phyloP scores from a whole-genome alignment of 129 eudicot genomes.

The Flaveria trinervia region DNA sequence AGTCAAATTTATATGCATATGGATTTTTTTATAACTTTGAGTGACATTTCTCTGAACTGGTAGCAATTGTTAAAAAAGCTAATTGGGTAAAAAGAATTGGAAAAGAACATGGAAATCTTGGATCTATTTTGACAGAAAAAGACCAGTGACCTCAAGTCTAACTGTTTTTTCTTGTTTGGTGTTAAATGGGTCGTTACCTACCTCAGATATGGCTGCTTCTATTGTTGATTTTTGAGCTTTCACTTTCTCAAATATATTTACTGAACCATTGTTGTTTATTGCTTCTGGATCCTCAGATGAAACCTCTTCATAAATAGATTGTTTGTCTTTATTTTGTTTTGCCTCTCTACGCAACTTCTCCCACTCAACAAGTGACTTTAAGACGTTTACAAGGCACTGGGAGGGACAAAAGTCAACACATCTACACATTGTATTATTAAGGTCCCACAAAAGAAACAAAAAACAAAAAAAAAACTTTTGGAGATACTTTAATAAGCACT shows the following conservation, averaged over 20 bases:
- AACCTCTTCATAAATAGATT: constrained; percentile 38
- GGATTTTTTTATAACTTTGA: background rate
- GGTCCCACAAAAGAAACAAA: constrained; percentile 9
- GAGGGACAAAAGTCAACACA: constrained; percentile 20
- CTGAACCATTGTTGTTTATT: constrained; percentile 45
- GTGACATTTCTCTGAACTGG: background rate
- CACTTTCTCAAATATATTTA: constrained; percentile 71
- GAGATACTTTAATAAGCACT: background rate
- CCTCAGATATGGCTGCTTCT: constrained; percentile 92
- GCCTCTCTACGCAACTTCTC: constrained; percentile 67
- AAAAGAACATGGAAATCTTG: constrained; percentile 6
- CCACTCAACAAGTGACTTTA: constrained; percentile 84
- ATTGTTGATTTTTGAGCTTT: constrained; percentile 90
- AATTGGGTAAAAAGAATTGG: background rate
- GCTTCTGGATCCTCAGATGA: constrained; percentile 38
- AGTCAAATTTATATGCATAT: constrained; percentile 7
- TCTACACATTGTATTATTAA: constrained; percentile 1
- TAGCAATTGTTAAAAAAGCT: constrained; percentile 17
- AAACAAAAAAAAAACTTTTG: background rate
- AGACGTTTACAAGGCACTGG: constrained; percentile 80
- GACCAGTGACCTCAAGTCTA: constrained; percentile 13
- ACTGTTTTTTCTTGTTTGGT: constrained; percentile 12
- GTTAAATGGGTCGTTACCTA: constrained; percentile 23
- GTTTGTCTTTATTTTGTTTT: constrained; percentile 49
- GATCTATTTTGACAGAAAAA: constrained; percentile 17